Evolutionary conservation across 1,284 basidiomycete species (phyloP).

Genomic region (Anthracocystis walkeri): DNA sequence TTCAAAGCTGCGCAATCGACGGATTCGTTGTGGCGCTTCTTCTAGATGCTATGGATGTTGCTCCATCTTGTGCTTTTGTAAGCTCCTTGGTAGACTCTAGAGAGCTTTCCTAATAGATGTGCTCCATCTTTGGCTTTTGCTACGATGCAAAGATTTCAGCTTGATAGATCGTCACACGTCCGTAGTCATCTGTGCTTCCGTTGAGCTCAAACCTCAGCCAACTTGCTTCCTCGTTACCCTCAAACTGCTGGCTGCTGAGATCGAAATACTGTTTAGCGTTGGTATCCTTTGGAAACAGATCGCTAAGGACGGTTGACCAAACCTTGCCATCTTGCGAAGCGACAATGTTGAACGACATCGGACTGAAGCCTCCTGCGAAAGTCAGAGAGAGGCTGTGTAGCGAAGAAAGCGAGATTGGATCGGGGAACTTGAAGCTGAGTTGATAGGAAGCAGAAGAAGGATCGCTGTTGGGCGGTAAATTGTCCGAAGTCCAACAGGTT

Average conservation of each 20-base stretch:
- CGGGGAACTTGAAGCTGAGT: constrained; percentile 33
- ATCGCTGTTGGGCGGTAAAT: constrained; percentile 35
- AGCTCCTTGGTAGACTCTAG: too few relatives aligned
- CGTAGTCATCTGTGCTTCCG: constrained; percentile 53
- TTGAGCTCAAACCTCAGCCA: constrained; percentile 37
- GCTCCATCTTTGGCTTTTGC: not conserved
- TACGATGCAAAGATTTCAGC: constrained; percentile 24
- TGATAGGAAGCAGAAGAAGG: constrained; percentile 11
- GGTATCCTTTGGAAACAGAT: constrained; percentile 30
- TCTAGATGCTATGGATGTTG: constrained; percentile 12
- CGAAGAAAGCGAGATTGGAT: not conserved
- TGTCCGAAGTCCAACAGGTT: constrained; percentile 53
- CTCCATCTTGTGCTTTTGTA: not conserved
- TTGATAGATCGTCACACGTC: constrained; percentile 41
- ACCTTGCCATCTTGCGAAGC: constrained; percentile 21
- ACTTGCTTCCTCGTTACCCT: not conserved
- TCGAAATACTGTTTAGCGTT: constrained; percentile 47
- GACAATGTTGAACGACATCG: constrained; percentile 20
- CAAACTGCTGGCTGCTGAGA: not conserved
- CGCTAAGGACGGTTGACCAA: constrained; percentile 3
- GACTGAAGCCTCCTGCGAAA: constrained; percentile 46
- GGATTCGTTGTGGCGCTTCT: constrained; percentile 51
- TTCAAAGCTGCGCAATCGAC: constrained; percentile 30
- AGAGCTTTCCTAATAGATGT: too few relatives aligned
- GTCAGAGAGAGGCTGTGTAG: constrained; percentile 40